These are phyloP conservation scores for Trichoderma gamsii DNA, from an alignment of 495 filamentous ascomycete genomes.

Conservation along the genomic window DNA sequence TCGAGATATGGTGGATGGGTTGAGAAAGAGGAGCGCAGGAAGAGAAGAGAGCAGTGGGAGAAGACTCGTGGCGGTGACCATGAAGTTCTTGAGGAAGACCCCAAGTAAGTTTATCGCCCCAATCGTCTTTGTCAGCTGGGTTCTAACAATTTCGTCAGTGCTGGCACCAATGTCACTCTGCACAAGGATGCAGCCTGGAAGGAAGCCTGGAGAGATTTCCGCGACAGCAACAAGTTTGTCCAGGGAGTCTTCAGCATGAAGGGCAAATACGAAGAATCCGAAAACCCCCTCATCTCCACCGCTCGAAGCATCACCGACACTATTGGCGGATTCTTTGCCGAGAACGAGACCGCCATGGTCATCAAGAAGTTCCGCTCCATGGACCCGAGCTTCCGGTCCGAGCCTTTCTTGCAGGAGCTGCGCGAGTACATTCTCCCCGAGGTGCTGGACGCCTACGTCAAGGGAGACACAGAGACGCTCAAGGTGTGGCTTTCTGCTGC, in stretches of 20 bases:
- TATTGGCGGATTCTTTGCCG: constrained; percentile 91
- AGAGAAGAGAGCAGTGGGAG: constrained; percentile 63
- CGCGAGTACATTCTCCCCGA: constrained; percentile 97
- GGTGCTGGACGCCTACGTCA: constrained; percentile 95
- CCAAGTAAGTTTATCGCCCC: constrained; percentile 57
- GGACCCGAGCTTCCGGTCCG: constrained; percentile 91
- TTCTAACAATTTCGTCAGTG: constrained; percentile 43
- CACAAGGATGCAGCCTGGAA: constrained; percentile 97
- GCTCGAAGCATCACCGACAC: constrained; percentile 90
- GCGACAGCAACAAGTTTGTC: constrained; percentile 79
- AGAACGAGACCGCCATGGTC: constrained; percentile 94
- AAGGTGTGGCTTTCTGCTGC: constrained; percentile 93
- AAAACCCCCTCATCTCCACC: constrained; percentile 89
- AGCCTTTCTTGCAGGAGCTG: constrained; percentile 87
- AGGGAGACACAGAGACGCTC: constrained; percentile 84
- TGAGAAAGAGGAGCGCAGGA: constrained; percentile 87
- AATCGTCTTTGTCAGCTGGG: neutral
- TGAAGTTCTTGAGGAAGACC: constrained; percentile 73
- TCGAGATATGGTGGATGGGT: constrained; percentile 93
- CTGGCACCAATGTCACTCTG: constrained; percentile 86
- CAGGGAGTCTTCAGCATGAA: constrained; percentile 81
- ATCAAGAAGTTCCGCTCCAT: constrained; percentile 97
- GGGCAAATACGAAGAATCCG: constrained; percentile 84
- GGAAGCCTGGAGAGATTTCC: constrained; percentile 90
- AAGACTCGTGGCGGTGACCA: constrained; percentile 44